A percentile compares a stretch with the other conserved stretches of the same genome.
These are phyloP conservation scores for Teratosphaeria nubilosa DNA, from an alignment of 2,329 filamentous ascomycete species.

Conservation along the genomic window DNA sequence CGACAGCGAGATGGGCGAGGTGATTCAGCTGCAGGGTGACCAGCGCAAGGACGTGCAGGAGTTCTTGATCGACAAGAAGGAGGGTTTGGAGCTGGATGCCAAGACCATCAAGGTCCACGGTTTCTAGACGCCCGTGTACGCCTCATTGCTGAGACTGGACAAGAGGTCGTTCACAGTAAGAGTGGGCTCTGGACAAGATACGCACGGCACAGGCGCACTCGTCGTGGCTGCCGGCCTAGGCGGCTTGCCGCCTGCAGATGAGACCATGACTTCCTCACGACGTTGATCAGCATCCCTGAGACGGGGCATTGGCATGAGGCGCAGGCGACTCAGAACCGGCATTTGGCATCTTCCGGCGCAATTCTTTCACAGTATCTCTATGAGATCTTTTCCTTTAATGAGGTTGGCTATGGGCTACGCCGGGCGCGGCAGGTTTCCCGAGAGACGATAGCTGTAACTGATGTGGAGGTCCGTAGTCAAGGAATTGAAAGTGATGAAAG, in stretches of 20 bases:
- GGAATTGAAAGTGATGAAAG: background rate
- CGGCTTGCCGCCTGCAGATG: background rate
- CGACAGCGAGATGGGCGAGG: conserved; percentile 94
- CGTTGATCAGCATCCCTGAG: background rate
- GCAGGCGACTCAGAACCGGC: background rate
- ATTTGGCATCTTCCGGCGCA: background rate
- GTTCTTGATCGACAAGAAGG: conserved; percentile 92
- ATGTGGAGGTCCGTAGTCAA: background rate
- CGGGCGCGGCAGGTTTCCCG: background rate
- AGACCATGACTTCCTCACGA: background rate
- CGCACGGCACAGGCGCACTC: background rate
- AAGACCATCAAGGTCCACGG: conserved; percentile 85
- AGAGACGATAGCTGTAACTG: background rate
- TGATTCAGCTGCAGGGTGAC: conserved; percentile 98
- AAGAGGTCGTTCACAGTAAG: background rate
- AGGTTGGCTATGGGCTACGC: background rate
- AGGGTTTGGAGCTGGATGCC: conserved; percentile 83
- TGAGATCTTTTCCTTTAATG: background rate
- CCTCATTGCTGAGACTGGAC: background rate
- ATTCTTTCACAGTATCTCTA: background rate
- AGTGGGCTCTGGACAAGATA: background rate
- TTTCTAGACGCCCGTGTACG: conserved; percentile 15
- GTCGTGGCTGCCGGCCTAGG: background rate
- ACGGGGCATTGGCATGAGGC: background rate
- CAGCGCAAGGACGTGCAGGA: conserved; percentile 98